Evolutionary conservation across 345 rosid genomes (phyloP).

Genomic region (Bretschneidera sinensis): DNA sequence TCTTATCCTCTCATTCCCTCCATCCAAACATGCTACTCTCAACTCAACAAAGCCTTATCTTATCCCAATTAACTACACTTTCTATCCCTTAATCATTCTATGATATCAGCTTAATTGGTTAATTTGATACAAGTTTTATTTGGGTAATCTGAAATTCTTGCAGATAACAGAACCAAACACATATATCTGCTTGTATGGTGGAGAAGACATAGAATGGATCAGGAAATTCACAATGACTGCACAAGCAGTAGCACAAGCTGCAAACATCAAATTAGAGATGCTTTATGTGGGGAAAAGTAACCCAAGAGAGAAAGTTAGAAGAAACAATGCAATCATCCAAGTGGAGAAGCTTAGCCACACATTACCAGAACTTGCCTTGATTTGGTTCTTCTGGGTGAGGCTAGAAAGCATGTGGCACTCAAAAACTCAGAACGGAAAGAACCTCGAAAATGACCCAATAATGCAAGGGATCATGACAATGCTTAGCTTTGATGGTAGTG

Average conservation of each 20-base stretch:
- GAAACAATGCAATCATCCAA: slow-evolving; percentile 14
- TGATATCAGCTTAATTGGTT: not conserved
- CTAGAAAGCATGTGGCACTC: slow-evolving; percentile 79
- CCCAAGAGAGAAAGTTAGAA: slow-evolving; percentile 24
- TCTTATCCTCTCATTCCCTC: too few species aligned
- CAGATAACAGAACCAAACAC: slow-evolving; percentile 34
- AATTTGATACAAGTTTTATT: not conserved
- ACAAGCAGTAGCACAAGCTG: slow-evolving; percentile 28
- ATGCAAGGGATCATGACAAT: slow-evolving; percentile 45
- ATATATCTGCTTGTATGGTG: slow-evolving; percentile 50
- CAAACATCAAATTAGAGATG: slow-evolving; percentile 38
- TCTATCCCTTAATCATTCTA: too few species aligned
- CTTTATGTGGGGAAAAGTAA: slow-evolving; percentile 57
- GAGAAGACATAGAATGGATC: slow-evolving; percentile 58
- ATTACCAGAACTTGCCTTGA: slow-evolving; percentile 10
- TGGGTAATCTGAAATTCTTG: too few species aligned
- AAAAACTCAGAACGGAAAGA: slow-evolving; percentile 29
- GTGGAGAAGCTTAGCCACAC: slow-evolving; percentile 30
- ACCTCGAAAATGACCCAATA: slow-evolving; percentile 37
- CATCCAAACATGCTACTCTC: too few species aligned
- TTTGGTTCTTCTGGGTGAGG: slow-evolving; percentile 56
- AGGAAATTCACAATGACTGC: slow-evolving; percentile 31
- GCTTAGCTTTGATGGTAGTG: slow-evolving; percentile 60
- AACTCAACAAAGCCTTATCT: too few species aligned
- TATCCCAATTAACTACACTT: too few species aligned